Percentiles rank a stretch among this genome's conserved stretches.
Conservation (phyloP, 2,329 filamentous ascomycete genomes). For the Diaporthe destruens region DNA sequence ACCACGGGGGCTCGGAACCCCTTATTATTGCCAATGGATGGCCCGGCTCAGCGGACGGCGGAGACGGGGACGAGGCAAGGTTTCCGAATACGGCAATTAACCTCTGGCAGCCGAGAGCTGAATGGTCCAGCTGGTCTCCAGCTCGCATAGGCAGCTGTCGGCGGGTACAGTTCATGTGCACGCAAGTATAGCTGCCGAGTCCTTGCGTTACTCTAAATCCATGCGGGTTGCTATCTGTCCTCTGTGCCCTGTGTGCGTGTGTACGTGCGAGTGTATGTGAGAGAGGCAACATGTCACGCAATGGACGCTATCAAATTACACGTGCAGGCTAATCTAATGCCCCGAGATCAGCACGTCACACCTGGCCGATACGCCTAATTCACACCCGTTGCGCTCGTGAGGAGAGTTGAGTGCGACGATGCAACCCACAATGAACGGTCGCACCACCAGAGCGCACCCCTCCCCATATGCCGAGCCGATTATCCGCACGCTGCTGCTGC, state of each 20-base stretch:
- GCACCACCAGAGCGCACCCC: conserved; percentile 4
- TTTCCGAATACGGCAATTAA: conserved; percentile 21
- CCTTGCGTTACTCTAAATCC: neutral
- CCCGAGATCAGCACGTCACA: conserved; percentile 29
- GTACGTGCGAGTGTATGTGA: no score
- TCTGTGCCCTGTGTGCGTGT: no score
- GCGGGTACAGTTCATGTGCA: neutral
- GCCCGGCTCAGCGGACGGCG: neutral
- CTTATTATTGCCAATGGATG: conserved; percentile 1
- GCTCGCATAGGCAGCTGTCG: no score
- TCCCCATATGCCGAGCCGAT: conserved; percentile 23
- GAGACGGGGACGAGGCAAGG: conserved; percentile 15
- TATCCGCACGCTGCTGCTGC: conserved; percentile 15
- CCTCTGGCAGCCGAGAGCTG: neutral
- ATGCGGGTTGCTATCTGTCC: neutral
- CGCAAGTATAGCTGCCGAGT: neutral
- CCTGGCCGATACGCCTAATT: conserved; percentile 2
- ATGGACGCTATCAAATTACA: conserved; percentile 6
- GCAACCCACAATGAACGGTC: conserved; percentile 22
- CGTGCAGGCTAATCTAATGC: conserved; percentile 22
- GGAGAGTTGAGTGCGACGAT: conserved; percentile 11
- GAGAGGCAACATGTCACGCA: conserved; percentile 1
- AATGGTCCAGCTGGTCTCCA: neutral
- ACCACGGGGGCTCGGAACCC: neutral
- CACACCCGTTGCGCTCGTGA: conserved; percentile 14